Evolutionary conservation across 2,329 filamentous ascomycete species (phyloP).

Genomic region (Alternaria arbusti): DNA sequence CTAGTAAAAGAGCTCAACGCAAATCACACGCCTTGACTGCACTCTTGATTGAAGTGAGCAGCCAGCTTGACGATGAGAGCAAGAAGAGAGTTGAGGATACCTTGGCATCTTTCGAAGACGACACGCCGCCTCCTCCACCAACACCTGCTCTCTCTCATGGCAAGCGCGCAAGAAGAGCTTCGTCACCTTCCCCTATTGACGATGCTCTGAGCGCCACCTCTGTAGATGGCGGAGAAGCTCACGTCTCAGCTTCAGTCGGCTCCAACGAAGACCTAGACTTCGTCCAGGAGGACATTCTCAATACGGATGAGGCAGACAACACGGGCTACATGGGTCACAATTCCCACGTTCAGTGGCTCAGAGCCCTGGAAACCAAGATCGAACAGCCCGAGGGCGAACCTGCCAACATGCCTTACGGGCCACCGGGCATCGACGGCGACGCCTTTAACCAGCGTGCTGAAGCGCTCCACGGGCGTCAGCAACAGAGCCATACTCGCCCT

Average conservation of each 20-base stretch:
- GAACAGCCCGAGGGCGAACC: conserved; percentile 16
- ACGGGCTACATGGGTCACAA: conserved; percentile 34
- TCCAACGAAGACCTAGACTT: conserved; percentile 19
- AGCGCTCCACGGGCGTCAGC: conserved; percentile 1
- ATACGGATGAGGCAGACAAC: conserved; percentile 17
- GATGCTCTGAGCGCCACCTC: background rate
- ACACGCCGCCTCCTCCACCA: conserved; percentile 1
- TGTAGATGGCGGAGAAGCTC: conserved; percentile 7
- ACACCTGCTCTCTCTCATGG: background rate
- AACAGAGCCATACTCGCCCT: background rate
- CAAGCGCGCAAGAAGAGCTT: conserved; percentile 10
- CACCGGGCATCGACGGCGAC: conserved; percentile 15
- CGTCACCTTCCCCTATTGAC: background rate
- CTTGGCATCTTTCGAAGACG: conserved; percentile 16
- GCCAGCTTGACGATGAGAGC: conserved; percentile 14
- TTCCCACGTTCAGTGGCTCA: conserved; percentile 36
- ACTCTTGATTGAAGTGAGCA: conserved; percentile 24
- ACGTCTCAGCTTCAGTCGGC: conserved; percentile 13
- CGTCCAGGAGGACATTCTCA: conserved; percentile 28
- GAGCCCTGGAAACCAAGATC: conserved; percentile 15
- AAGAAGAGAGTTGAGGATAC: conserved; percentile 15
- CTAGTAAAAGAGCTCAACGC: conserved; percentile 7
- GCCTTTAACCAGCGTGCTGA: conserved; percentile 13
- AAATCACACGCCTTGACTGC: conserved; percentile 22
- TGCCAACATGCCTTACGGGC: conserved; percentile 21